phyloP scores from a whole-genome alignment of 768 basidiomycete species.

The Cubamyces lactineus region DNA sequence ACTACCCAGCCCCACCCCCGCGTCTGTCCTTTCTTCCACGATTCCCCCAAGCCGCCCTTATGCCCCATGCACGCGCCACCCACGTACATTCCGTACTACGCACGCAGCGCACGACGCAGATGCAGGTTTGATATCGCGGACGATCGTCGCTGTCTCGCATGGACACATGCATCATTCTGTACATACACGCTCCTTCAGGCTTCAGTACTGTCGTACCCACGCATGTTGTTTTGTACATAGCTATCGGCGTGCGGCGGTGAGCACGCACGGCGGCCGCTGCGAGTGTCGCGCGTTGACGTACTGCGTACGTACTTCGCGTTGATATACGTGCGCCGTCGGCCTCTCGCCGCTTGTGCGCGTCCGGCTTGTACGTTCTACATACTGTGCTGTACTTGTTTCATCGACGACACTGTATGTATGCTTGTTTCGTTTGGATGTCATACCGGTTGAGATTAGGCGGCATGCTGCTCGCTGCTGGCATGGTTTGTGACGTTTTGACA shows the following conservation, averaged over 20 bases:
- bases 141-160: background rate
- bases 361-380: background rate
- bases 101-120: background rate
- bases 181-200: conserved; percentile 2
- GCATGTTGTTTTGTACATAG: background rate
- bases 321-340: background rate
- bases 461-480: too few species aligned
- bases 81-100: background rate
- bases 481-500: too few species aligned
- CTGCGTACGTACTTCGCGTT: conserved; percentile 2
- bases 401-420: conserved; percentile 15
- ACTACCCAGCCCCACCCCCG: background rate
- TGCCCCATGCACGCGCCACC: conserved; percentile 3
- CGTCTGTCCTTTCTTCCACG: background rate
- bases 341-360: background rate
- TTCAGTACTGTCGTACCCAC: background rate
- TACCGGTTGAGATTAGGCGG: background rate
- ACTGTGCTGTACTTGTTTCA: conserved; percentile 2
- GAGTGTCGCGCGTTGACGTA: conserved; percentile 15
- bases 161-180: background rate
- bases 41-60: background rate
- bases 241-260: background rate
- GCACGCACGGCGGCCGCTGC: background rate
- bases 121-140: conserved; percentile 16
- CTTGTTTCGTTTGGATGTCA: background rate